phyloP scores from a whole-genome alignment of 768 basidiomycete species.

The Trametes gibbosa region DNA sequence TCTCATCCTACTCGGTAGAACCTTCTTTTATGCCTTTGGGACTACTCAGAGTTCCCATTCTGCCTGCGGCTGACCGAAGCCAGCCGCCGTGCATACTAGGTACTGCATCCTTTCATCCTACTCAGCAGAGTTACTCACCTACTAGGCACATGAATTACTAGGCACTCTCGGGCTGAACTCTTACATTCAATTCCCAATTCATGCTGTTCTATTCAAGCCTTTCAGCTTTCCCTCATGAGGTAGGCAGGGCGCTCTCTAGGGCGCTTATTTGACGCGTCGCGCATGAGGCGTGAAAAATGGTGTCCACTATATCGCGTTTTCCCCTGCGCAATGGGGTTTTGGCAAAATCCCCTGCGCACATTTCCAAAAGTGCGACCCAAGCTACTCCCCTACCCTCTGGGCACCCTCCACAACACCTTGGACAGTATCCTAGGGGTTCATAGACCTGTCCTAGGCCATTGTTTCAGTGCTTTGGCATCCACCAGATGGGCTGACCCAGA shows the following conservation, averaged over 20 bases:
- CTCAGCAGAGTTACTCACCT: conserved; percentile 3
- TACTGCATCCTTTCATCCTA: not conserved
- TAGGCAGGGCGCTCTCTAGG: conserved; percentile 29
- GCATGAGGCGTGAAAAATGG: conserved; percentile 30
- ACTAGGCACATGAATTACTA: conserved; percentile 2
- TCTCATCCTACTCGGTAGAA: not conserved
- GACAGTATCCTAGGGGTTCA: no score
- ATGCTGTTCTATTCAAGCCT: conserved; percentile 15
- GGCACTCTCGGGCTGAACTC: not conserved
- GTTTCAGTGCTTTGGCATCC: not conserved
- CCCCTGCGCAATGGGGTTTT: conserved; percentile 9
- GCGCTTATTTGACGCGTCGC: conserved; percentile 26
- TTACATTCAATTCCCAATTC: not conserved
- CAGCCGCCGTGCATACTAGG: not conserved
- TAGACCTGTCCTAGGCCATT: not conserved
- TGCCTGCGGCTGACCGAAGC: not conserved
- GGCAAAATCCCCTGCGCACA: conserved; percentile 1
- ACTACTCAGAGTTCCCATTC: not conserved
- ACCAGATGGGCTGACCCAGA: no score
- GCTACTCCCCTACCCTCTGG: not conserved
- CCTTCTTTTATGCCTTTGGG: not conserved
- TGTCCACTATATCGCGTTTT: conserved; percentile 32
- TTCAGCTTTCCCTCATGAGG: conserved; percentile 31
- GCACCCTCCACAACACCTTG: not conserved
- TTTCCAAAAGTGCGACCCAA: conserved; percentile 6